Evolutionary conservation across 805 yeast genomes (phyloP).

Genomic region (Wickerhamomyces chaumierensis): DNA sequence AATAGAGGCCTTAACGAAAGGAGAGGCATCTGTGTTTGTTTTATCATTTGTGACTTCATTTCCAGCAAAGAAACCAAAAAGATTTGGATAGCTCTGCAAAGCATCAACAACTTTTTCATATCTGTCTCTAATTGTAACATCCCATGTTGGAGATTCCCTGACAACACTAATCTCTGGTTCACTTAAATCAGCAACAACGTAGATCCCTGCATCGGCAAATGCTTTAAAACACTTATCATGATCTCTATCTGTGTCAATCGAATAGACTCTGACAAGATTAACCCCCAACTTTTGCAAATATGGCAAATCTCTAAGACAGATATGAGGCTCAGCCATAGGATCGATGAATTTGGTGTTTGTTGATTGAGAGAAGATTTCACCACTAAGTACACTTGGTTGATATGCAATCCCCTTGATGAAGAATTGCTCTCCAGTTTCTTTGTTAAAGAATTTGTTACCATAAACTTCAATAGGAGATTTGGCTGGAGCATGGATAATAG

Average conservation of each 20-base stretch:
- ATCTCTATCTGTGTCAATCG: slow-evolving; percentile 57
- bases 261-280: slow-evolving; percentile 78
- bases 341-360: slow-evolving; percentile 36
- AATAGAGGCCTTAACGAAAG: slow-evolving; percentile 92
- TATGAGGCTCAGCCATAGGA: slow-evolving; percentile 60
- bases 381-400: slow-evolving; percentile 48
- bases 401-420: slow-evolving; percentile 83
- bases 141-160: slow-evolving; percentile 74
- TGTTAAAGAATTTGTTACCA: slow-evolving; percentile 70
- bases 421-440: slow-evolving; percentile 68
- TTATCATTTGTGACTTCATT: slow-evolving; percentile 88
- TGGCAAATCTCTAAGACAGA: slow-evolving; percentile 80
- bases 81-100: slow-evolving; percentile 66
- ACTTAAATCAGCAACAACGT: slow-evolving; percentile 81
- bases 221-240: slow-evolving; percentile 74
- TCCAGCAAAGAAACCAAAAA: slow-evolving; percentile 93
- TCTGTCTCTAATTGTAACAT: slow-evolving; percentile 55
- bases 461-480: slow-evolving; percentile 34
- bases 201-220: slow-evolving; percentile 77
- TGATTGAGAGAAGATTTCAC: slow-evolving; percentile 15
- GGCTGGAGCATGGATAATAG: not conserved
- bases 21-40: slow-evolving; percentile 80
- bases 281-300: slow-evolving; percentile 56
- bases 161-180: slow-evolving; percentile 74
- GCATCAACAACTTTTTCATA: slow-evolving; percentile 76